Percentiles rank a stretch among this genome's conserved stretches.
These are phyloP conservation scores for Solanum medicagineum DNA, from an alignment of 257 asterid genomes.

Conservation along the genomic window DNA sequence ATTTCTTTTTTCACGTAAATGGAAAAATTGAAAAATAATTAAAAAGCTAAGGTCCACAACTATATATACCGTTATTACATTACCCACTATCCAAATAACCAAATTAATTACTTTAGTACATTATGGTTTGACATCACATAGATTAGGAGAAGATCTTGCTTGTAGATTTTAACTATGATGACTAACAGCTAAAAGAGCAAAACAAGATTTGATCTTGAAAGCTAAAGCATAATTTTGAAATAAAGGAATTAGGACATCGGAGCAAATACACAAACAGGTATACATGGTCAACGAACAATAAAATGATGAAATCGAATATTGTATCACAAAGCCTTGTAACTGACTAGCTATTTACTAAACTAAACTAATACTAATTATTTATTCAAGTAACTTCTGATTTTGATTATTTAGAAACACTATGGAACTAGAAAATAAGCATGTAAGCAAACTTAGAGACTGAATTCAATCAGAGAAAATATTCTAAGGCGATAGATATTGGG, in stretches of 20 bases:
- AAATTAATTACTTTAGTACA: not conserved
- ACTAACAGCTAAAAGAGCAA: not conserved
- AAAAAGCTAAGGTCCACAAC: not conserved
- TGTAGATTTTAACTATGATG: not conserved
- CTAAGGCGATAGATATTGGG: not conserved
- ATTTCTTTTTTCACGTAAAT: not conserved
- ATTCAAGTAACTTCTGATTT: not conserved
- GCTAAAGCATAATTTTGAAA: not conserved
- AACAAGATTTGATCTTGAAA: not conserved
- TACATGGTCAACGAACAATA: not conserved
- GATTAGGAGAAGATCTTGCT: constrained; percentile 9
- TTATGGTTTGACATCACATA: constrained; percentile 1
- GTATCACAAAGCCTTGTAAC: not conserved
- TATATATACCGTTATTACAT: not conserved
- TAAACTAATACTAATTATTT: not conserved
- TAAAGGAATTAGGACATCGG: not conserved
- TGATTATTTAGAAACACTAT: no score
- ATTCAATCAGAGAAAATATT: not conserved
- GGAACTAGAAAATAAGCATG: not conserved
- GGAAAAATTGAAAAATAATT: not conserved
- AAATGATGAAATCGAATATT: not conserved
- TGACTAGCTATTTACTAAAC: not conserved
- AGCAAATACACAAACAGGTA: not conserved
- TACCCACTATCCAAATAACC: not conserved
- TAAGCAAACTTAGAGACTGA: not conserved